A percentile compares a stretch with the other conserved stretches of the same genome.
These are phyloP conservation scores for Berkeleyomyces rouxiae DNA, from an alignment of 2,329 filamentous ascomycete genomes.

Conservation along the genomic window DNA sequence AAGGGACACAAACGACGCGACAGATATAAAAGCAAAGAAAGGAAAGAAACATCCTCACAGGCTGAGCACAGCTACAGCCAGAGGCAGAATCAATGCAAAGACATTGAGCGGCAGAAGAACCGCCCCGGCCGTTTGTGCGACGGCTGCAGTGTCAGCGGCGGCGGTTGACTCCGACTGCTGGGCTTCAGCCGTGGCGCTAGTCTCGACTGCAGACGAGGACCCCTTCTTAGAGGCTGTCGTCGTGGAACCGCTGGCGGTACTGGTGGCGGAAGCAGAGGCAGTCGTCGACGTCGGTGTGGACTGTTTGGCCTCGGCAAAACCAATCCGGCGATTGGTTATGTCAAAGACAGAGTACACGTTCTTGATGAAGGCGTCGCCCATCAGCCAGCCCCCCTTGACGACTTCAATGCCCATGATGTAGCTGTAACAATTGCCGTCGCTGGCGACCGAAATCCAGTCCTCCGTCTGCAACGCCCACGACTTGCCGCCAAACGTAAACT, in stretches of 20 bases:
- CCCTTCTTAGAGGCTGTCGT: background rate
- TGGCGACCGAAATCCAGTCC: conserved; percentile 48
- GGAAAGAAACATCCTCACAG: background rate
- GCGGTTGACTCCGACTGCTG: background rate
- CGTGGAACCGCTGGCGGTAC: background rate
- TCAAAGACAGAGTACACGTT: conserved; percentile 84
- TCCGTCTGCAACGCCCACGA: conserved; percentile 49
- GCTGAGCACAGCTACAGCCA: background rate
- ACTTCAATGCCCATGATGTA: conserved; percentile 60
- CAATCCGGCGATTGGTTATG: conserved; percentile 48
- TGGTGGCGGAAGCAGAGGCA: conserved; percentile 7
- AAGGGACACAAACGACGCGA: background rate
- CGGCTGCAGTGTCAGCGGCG: background rate
- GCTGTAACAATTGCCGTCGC: conserved; percentile 40
- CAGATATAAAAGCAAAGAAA: background rate
- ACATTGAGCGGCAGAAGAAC: background rate
- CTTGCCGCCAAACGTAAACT: conserved; percentile 50
- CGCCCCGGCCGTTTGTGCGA: background rate
- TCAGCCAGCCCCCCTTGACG: conserved; percentile 50
- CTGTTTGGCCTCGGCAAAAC: conserved; percentile 19
- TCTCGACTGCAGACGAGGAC: background rate
- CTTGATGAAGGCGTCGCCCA: conserved; percentile 75
- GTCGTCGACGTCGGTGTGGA: conserved; percentile 7
- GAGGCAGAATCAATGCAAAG: background rate
- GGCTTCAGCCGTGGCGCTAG: background rate